Evolutionary conservation across 1,284 basidiomycete genomes (phyloP), one percentile per base, ranked within the genome.

Genomic region (Porogramme epimiltina): DNA sequence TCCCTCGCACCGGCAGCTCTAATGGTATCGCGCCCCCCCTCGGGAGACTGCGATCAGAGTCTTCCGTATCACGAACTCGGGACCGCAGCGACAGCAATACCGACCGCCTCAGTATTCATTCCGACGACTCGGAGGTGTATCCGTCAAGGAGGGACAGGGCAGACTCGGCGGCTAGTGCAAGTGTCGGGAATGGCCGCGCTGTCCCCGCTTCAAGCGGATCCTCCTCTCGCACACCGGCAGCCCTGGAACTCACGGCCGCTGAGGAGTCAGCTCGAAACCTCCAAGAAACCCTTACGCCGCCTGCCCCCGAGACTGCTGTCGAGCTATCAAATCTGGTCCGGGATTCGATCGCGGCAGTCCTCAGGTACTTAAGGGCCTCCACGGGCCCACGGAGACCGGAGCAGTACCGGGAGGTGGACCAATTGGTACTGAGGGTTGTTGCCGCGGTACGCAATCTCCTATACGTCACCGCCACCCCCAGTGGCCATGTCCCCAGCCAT

Each of bases 121-220:
- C 89, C 16, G 89, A 93, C 56, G 85, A 86, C 62, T 91, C 88
- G 13, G 87, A 86, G 41, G 72, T 88, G 41, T 81, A 85, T 42
- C 87, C 86, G n/a, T 66, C 74, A 24, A 78, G 80, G 52, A 66
- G 67, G 10, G 72, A 70, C 39, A 63, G 62, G 19, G 54, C 61
- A 5, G 59, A 59, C 37, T 62, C 66, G 2, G 61, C 62, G 13
- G 56, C 58, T 10, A 61, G 51, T 48, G 31, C 55, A 18, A 48
- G 46, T 47, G 33, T 15, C 19, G 47, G 42, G 3, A 64, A 58
- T 36, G 61, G 61, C 5, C 59, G 48, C n/a, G 41, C 52, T 9
- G 58, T 45, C 37, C 38, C 42, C 9, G 34, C 54, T 6, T 59
- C 47, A 6, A 54, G 49, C 19, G 51, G 26, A 43, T 57, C 54